Conservation (phyloP, 345 rosid genomes). For the Eutrema yunnanense region DNA sequence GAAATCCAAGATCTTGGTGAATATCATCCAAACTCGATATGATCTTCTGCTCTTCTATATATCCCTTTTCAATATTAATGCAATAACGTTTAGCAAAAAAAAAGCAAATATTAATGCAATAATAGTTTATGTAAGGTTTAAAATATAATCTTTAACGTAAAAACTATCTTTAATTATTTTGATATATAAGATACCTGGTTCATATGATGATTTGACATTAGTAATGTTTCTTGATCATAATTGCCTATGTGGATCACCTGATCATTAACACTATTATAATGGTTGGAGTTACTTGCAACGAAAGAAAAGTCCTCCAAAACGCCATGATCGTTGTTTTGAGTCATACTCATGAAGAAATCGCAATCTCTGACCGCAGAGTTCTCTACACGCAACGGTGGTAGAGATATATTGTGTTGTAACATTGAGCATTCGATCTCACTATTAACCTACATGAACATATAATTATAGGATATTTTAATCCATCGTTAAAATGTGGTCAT, state of each 20-base stretch:
- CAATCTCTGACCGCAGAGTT: conserved; percentile 39
- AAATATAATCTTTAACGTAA: not conserved
- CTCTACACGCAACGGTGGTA: conserved; percentile 65
- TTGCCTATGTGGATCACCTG: conserved; percentile 42
- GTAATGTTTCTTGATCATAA: conserved; percentile 31
- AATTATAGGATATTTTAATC: not conserved
- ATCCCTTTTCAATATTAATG: conserved; percentile 24
- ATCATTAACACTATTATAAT: conserved; percentile 19
- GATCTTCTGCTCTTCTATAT: conserved; percentile 50
- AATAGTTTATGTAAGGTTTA: not conserved
- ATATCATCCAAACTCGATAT: conserved; percentile 41
- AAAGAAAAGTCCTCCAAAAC: conserved; percentile 49
- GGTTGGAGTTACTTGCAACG: conserved; percentile 31
- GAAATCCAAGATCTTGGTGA: conserved; percentile 32
- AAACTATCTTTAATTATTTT: not conserved
- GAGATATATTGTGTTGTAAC: conserved; percentile 27
- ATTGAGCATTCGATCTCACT: conserved; percentile 28
- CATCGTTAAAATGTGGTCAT: not conserved
- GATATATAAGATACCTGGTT: conserved; percentile 41
- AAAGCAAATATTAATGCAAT: not conserved
- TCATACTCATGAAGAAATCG: conserved; percentile 21
- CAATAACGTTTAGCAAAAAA: not conserved
- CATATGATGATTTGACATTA: conserved; percentile 55
- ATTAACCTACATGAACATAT: conserved; percentile 22
- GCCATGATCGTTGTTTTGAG: conserved; percentile 35